Base-by-base conservation (phyloP, 2,329 filamentous ascomycete species). In the Aspergillus uvarum region DNA sequence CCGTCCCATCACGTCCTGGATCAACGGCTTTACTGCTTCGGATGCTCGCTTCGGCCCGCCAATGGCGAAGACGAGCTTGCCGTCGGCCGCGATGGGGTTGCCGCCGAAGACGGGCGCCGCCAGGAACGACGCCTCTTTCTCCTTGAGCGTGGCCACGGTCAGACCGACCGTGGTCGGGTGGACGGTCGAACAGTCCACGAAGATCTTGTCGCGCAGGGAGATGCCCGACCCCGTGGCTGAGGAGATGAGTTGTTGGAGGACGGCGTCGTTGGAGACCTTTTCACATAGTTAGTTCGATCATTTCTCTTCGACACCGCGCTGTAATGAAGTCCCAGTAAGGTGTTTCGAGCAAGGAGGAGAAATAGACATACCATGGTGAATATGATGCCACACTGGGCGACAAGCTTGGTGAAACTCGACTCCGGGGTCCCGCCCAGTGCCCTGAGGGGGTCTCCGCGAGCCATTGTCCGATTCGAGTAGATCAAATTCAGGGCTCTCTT, bases 111-210 rank as follows among this genome's bases (percentile, higher is more conserved):
- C 77, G 6, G 80, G 80, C 2, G 75, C 76, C 7, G 74, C 69
- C 12, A 78, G 65, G 56, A 78, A 78, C 14, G 70, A 68, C 0
- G 75, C 78, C 19, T 73, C 68, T 42, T 74, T 70, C 32, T 66
- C 68, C 35, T 70, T 67, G 7, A 80, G 65, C 57, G 73, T 65
- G 8, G 71, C 65, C 7, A 74, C 68, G 1, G 76, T 70, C 1
- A 67, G 60, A 2, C 69, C 67, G 10, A 77, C 74, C 1, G 90
- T 91, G 54, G 91, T 86, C 0, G 92, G 92, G 70, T 94, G 90
- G 38, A 96, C 86, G 6, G 92, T 96, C 3, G 90, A 94, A 81
- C 89, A 92, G 70, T 96, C 92, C 19, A 96, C 85, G 66, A 96
- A 89, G 38, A 96, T 80, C 80, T 96, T 96, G 65, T 87, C 89